Percentiles rank a stretch among this genome's conserved stretches.
These are phyloP conservation scores for Hypoxylon sp. DNA, from an alignment of 2,329 filamentous ascomycete species.

Conservation along the genomic window DNA sequence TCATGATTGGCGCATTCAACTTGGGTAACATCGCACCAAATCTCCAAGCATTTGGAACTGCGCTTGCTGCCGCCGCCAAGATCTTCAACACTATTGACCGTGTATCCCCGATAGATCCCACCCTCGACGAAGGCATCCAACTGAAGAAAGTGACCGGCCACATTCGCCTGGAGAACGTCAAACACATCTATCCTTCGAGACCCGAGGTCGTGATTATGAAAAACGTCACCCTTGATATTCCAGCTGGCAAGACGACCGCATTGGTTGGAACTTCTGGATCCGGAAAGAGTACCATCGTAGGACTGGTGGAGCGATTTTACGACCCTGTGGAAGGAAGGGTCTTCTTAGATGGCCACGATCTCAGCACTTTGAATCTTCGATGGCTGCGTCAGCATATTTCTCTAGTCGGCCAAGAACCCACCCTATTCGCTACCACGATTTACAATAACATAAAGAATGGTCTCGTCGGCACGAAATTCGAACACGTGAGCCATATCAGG, in stretches of 20 bases:
- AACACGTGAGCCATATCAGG: slow-evolving; percentile 75
- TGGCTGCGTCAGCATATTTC: slow-evolving; percentile 95
- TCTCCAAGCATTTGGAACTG: slow-evolving; percentile 85
- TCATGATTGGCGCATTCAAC: slow-evolving; percentile 94
- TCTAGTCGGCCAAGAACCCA: slow-evolving; percentile 92
- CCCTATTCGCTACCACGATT: slow-evolving; percentile 90
- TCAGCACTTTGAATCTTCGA: slow-evolving; percentile 83
- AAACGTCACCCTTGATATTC: slow-evolving; percentile 81
- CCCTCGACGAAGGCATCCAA: slow-evolving; percentile 76
- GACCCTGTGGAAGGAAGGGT: slow-evolving; percentile 85
- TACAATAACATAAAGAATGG: slow-evolving; percentile 92
- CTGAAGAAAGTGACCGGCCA: slow-evolving; percentile 80
- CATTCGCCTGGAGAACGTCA: slow-evolving; percentile 84
- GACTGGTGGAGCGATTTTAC: slow-evolving; percentile 94
- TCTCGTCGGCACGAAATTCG: slow-evolving; percentile 84
- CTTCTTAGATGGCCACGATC: slow-evolving; percentile 84
- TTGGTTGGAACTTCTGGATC: slow-evolving; percentile 94
- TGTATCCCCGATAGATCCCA: slow-evolving; percentile 83
- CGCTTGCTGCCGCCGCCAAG: slow-evolving; percentile 86
- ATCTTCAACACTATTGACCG: slow-evolving; percentile 96
- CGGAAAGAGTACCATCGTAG: slow-evolving; percentile 94
- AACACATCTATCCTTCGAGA: slow-evolving; percentile 94
- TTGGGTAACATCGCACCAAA: slow-evolving; percentile 90
- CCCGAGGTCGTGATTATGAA: slow-evolving; percentile 92
- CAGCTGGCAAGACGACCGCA: slow-evolving; percentile 91